Base-by-base conservation (phyloP, 106 monocot genomes). In the Allium fistulosum region DNA sequence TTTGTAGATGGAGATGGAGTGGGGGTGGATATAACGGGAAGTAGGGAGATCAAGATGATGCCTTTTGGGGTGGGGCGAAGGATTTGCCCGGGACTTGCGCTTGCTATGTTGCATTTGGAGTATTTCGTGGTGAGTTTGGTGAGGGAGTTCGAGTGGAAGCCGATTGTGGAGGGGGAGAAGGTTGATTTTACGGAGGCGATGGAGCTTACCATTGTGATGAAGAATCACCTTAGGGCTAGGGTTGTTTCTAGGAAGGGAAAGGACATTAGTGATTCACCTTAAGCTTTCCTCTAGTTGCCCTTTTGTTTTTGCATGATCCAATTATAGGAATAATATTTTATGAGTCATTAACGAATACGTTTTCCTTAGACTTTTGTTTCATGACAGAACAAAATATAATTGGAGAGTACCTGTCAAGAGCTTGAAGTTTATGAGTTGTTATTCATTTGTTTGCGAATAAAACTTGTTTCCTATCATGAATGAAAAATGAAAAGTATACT, bases 61-160 rank as follows among this genome's bases (percentile, higher is more conserved):
- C 58, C 74, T 8, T 74, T 74, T 45, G 74, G 74, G 3, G 74
- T 50, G 17, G 74, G 74, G 58, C 66, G 66, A 63, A 74, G 74
- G 65, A 66, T 74, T 18, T 74, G 74, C 58, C 65, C 74, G 7
- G 74, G 74, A 4, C 18, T 58, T 9, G 59, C 37, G 2, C 58
- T 74, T 3, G 66, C 74, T 15, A 74, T 74, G 64, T 61, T 73
- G 6, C 73, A 57, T 17, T 13, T 73, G 46, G 64, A 65, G 46
- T 73, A 48, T 17, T 73, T 73, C 18, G 63, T 73, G 26, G 72
- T 63, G 3, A 64, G 64, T 53, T 28, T 73, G 26, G 72, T 73
- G 63, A 64, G 52, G 57, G 65, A 65, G 48, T 73, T 73, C 18
- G 65, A 65, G 28, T 65, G 73, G 73, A 65, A 11, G 17, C 37